Percentiles rank a stretch among this genome's conserved stretches.
phyloP scores from a whole-genome alignment of 1,284 basidiomycete species.

The Cerrena zonata region DNA sequence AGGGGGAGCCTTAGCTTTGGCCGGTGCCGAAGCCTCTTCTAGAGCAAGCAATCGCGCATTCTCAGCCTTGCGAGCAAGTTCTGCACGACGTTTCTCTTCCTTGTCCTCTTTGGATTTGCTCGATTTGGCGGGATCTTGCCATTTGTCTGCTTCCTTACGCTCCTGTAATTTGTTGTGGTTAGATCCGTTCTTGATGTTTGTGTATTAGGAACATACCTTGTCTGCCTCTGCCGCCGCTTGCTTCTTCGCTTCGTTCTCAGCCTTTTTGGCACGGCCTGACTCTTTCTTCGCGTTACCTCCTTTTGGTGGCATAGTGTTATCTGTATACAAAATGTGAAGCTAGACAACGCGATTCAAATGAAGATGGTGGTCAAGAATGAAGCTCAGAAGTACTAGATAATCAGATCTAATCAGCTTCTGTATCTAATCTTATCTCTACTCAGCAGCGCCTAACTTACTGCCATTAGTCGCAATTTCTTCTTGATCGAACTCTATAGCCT shows the following conservation, averaged over 20 bases:
- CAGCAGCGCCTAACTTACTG: too few species aligned
- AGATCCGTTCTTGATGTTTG: conserved; percentile 1
- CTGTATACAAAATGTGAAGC: not conserved
- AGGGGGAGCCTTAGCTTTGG: conserved; percentile 58
- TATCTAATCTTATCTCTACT: too few species aligned
- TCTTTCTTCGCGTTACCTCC: conserved; percentile 88
- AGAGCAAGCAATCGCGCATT: conserved; percentile 73
- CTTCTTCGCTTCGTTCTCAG: conserved; percentile 84
- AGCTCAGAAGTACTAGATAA: too few species aligned
- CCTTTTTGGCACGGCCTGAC: conserved; percentile 82
- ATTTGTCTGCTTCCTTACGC: conserved; percentile 71
- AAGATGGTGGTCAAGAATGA: too few species aligned
- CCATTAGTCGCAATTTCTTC: too few species aligned
- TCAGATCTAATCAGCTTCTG: too few species aligned
- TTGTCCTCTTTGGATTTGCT: conserved; percentile 68
- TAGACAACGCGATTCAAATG: too few species aligned
- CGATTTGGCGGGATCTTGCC: conserved; percentile 65
- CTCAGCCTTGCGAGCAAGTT: conserved; percentile 72
- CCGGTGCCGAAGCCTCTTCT: conserved; percentile 68
- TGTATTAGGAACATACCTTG: conserved; percentile 38
- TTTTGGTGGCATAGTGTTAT: conserved; percentile 66
- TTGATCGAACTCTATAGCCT: too few species aligned
- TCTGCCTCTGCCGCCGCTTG: conserved; percentile 53
- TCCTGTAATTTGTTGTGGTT: conserved; percentile 41
- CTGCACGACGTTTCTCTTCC: conserved; percentile 71